Base-by-base conservation (phyloP, 805 yeast species). In the Blastobotrys chiropterorum region DNA sequence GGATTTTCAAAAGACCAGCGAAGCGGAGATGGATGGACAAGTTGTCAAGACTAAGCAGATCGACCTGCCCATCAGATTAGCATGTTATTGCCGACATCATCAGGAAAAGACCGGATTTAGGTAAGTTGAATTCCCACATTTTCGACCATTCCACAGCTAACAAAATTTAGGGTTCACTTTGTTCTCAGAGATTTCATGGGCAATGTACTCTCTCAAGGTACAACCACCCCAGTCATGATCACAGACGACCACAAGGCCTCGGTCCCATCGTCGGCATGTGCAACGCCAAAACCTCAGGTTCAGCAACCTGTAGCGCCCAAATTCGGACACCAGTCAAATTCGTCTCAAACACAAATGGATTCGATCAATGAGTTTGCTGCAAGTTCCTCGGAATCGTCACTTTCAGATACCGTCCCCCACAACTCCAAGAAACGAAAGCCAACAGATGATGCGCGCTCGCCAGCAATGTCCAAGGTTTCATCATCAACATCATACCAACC, bases 11-110 rank as follows among this genome's bases (percentile, higher is more conserved):
- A 58, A 49, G 14, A 61, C 61, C 13, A 54, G 53, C 39, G 62
- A 59, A 7, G 56, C 62, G 34, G 63, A 61, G 31, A 61, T 62
- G 38, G 54, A 59, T 31, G 63, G 59, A 13, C 57, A 58, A 22
- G 59, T 54, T 15, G 56, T 58, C 6, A 52, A 60, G 45, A 65
- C 67, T 14, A 72, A 71, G 44, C 62, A 61, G 38, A 61, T 80
- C 16, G 81, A 77, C 47, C 65, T 82, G 3, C 79, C 80, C 17
- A 72, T 96, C 20, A 80, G 99, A 68, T 81, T 94, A 42, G 92
- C 92, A 7, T 92, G 99, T 68, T 92, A 94, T 67, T 94, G 98
- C 70, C 81, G 98, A 58, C 99, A 94, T 68, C 99, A 94, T 68
- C 81, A 82, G 58, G 96, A 90, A 56, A 73, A 83, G n/a, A 77